Conservation (phyloP, 768 basidiomycete genomes). For the Agaricus bisporus region DNA sequence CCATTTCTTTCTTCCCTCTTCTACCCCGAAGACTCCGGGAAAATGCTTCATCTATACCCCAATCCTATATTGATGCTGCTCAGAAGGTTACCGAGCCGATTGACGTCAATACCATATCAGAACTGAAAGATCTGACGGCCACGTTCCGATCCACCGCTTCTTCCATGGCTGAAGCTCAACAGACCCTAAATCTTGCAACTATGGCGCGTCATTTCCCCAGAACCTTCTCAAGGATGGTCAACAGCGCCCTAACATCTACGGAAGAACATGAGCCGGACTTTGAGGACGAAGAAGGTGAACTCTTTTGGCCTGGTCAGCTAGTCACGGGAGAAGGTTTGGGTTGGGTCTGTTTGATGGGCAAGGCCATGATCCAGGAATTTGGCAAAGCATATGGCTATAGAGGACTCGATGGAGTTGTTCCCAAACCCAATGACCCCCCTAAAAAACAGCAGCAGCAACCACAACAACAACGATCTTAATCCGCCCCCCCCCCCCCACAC, state of each 20-base stretch:
- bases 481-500: slow-evolving; percentile 6
- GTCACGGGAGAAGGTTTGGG: slow-evolving; percentile 73
- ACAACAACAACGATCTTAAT: slow-evolving; percentile 2
- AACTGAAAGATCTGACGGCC: slow-evolving; percentile 35
- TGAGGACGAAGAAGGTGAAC: slow-evolving; percentile 80
- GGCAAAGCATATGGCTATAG: slow-evolving; percentile 70
- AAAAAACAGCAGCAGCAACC: slow-evolving; percentile 1
- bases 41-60: slow-evolving; percentile 32
- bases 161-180: slow-evolving; percentile 46
- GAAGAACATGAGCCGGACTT: slow-evolving; percentile 81
- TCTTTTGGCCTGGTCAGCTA: slow-evolving; percentile 78
- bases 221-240: slow-evolving; percentile 70
- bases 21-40: slow-evolving; percentile 31
- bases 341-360: slow-evolving; percentile 85
- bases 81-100: slow-evolving; percentile 37
- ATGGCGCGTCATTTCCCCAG: slow-evolving; percentile 68
- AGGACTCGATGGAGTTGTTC: slow-evolving; percentile 67
- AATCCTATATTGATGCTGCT: slow-evolving; percentile 38
- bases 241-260: slow-evolving; percentile 50
- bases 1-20: slow-evolving; percentile 28
- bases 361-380: slow-evolving; percentile 81
- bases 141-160: slow-evolving; percentile 35
- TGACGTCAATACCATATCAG: slow-evolving; percentile 32
- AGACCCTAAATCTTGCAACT: slow-evolving; percentile 56
- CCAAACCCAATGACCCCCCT: slow-evolving; percentile 28